A percentile compares a stretch with the other conserved stretches of the same genome.
Conservation (phyloP, 75 land plant species). For the Sequoia sempervirens region DNA sequence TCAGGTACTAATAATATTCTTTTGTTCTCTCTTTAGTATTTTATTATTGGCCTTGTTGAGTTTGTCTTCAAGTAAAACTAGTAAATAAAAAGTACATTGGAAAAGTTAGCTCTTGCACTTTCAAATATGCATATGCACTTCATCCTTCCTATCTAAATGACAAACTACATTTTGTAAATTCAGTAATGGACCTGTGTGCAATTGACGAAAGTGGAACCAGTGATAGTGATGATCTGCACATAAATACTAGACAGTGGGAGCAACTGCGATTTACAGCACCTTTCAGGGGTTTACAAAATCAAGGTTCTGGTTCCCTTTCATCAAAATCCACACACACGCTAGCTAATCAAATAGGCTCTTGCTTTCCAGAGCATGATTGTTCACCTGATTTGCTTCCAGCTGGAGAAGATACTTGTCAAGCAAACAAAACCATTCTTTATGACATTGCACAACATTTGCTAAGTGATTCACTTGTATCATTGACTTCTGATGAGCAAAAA, state of each 20-base stretch:
- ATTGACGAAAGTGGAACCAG: conserved; percentile 25
- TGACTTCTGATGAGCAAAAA: conserved; percentile 12
- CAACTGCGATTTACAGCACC: background rate
- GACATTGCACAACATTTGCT: conserved; percentile 35
- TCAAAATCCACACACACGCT: background rate
- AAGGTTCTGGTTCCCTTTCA: background rate
- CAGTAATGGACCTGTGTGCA: conserved; percentile 24
- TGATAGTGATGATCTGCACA: conserved; percentile 25
- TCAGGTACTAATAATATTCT: conserved; percentile 18
- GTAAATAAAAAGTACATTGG: background rate
- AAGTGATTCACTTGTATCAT: conserved; percentile 12
- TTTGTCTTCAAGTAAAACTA: background rate
- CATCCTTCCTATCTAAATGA: background rate
- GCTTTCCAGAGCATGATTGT: conserved; percentile 8
- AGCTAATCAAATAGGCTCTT: background rate
- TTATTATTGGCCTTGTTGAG: background rate
- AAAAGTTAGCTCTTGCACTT: background rate
- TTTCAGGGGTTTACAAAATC: background rate
- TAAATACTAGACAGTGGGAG: background rate
- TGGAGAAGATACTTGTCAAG: conserved; percentile 6
- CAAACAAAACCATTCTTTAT: conserved; percentile 16
- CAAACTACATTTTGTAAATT: background rate
- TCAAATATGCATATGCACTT: background rate
- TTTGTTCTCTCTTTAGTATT: background rate
- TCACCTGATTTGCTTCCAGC: background rate